Percentiles rank a stretch among this genome's conserved stretches.
These are phyloP conservation scores for Candida manassasensis DNA, from an alignment of 805 yeast genomes.

Conservation along the genomic window DNA sequence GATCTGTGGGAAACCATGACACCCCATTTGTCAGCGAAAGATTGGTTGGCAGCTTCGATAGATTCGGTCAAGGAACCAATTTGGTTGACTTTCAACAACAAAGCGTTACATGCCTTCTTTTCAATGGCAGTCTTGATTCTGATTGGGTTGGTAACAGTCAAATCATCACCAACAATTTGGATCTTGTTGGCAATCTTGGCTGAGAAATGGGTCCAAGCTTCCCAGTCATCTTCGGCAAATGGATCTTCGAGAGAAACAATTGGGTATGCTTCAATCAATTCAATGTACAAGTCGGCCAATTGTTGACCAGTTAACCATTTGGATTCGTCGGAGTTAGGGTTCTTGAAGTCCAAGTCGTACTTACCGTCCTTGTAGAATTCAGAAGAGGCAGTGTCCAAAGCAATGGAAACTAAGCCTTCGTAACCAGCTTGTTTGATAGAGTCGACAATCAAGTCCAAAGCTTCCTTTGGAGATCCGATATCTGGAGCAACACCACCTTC, in stretches of 20 bases:
- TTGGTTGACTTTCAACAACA: conserved; percentile 97
- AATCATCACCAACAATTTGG: conserved; percentile 97
- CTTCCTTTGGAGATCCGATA: conserved; percentile 92
- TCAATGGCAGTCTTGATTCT: conserved; percentile 95
- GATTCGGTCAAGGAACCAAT: conserved; percentile 96
- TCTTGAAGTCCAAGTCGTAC: conserved; percentile 97
- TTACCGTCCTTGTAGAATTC: conserved; percentile 93
- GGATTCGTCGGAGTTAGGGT: conserved; percentile 85
- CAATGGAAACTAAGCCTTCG: conserved; percentile 88
- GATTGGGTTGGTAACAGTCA: conserved; percentile 96
- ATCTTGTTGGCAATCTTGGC: conserved; percentile 56
- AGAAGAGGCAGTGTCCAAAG: conserved; percentile 94
- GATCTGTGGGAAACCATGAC: conserved; percentile 99
- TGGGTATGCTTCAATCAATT: conserved; percentile 86
- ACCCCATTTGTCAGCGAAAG: conserved; percentile 97
- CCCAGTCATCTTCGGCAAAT: conserved; percentile 99
- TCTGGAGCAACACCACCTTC: conserved; percentile 99
- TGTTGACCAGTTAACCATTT: conserved; percentile 88
- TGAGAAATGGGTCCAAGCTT: conserved; percentile 90
- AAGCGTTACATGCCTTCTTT: conserved; percentile 91
- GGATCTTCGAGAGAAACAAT: conserved; percentile 98
- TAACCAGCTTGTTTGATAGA: conserved; percentile 95
- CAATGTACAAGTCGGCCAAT: conserved; percentile 79
- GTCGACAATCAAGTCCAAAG: conserved; percentile 84
- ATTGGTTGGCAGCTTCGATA: conserved; percentile 92